Base-by-base conservation (phyloP, 768 basidiomycete species). In the Leccinum incarnatum region DNA sequence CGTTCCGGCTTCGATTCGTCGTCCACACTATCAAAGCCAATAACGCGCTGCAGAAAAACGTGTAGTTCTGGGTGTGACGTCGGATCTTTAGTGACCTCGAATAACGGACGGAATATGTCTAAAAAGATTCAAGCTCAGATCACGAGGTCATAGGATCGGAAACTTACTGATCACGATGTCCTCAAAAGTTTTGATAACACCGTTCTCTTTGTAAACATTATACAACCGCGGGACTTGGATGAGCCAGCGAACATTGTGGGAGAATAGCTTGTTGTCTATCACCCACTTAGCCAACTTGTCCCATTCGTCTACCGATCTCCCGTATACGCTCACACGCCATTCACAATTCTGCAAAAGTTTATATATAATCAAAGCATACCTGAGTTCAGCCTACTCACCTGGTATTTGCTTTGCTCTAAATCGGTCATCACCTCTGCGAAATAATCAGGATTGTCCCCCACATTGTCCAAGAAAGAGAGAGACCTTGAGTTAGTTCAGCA, bases 221-320 rank as follows among this genome's bases (percentile, higher is more conserved):
- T 99, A 99, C 59, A 99, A 71, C 2, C 97, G 86, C 0, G 97
- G 97, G 6, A 98, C 78, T 72, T 98, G 97, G 62, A 99, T 89
- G 57, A 98, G 84, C 97, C 97, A 98, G 54, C 97, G 85, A 40
- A 98, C 94, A 69, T 99, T 98, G 74, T 98, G 95, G 3, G 95
- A 98, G 73, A 82, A 91, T 5, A 98, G 79, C 72, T 96, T 94
- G 78, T 98, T 84, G 69, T 91, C 82, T 70, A 97, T 85, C 57
- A 99, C 87, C 97, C 97, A 99, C 78, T 88, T 90, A 17, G 97
- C 97, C 6, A 99, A 79, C 68, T 98, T 98, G 79, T 98, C 97
- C 97, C 97, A 99, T 76, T 99, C 97, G 58, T 85, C 80, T 11
- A 73, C 63, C 2, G 80, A 82, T 57, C 93, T 84, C 3, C 95